Evolutionary conservation across 139 green algal genomes (phyloP).

Genomic region (Volvox africanus): DNA sequence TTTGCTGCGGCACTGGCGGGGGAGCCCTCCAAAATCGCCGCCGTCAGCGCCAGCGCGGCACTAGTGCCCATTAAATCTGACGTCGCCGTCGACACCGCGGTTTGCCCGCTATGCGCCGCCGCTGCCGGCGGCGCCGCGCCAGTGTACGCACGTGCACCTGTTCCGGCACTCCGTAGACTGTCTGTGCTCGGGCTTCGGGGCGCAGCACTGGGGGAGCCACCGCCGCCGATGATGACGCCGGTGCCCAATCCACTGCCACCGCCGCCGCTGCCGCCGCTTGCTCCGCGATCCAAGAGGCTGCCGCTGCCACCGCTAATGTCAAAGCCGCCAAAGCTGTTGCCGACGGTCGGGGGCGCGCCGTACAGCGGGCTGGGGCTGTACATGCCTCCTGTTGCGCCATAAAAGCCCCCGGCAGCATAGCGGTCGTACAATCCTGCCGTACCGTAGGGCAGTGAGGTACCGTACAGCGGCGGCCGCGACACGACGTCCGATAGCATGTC

Average conservation of each 20-base stretch:
- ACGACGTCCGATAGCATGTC: background rate
- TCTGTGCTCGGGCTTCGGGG: background rate
- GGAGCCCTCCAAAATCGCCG: constrained; percentile 23
- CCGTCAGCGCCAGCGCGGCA: constrained; percentile 24
- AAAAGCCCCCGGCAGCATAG: background rate
- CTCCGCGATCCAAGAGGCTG: background rate
- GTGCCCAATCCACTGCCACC: background rate
- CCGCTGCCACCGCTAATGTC: background rate
- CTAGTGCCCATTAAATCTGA: background rate
- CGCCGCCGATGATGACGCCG: background rate
- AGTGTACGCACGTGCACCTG: background rate
- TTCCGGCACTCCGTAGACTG: background rate
- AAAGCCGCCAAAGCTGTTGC: background rate
- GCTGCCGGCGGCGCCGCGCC: background rate
- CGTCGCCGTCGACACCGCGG: background rate
- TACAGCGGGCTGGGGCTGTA: background rate
- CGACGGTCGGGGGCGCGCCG: background rate
- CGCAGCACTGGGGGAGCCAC: background rate
- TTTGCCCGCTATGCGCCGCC: background rate
- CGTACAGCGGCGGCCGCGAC: background rate
- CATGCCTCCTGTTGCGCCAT: background rate
- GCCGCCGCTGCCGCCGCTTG: background rate
- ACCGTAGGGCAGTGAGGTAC: background rate
- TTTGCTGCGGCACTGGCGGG: background rate
- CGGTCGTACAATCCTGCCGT: constrained; percentile 11